These are phyloP conservation scores for Tulasnella sp. DNA, from an alignment of 768 basidiomycete genomes.

Conservation along the genomic window DNA sequence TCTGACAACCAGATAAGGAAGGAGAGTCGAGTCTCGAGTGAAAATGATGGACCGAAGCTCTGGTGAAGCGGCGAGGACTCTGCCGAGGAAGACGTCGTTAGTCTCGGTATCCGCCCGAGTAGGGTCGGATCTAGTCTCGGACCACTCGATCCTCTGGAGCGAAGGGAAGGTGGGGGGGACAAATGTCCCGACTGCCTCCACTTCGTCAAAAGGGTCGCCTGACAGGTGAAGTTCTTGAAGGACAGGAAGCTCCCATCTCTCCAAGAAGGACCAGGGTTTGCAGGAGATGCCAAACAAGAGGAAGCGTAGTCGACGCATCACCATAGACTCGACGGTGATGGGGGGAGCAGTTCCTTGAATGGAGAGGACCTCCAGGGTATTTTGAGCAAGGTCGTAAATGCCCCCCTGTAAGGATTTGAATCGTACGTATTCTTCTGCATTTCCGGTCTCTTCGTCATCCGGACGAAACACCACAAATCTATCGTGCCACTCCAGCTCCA, in stretches of 20 bases:
- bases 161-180: not conserved
- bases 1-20: too few species aligned
- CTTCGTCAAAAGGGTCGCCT: not conserved
- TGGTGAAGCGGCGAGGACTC: not conserved
- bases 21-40: not conserved
- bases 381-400: not conserved
- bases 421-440: not conserved
- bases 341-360: not conserved
- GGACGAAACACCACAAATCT: not conserved
- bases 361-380: not conserved
- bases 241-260: not conserved
- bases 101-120: not conserved
- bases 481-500: not conserved
- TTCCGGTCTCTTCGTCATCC: not conserved
- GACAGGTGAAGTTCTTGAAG: not conserved
- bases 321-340: not conserved
- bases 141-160: not conserved
- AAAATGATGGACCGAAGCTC: not conserved
- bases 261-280: not conserved
- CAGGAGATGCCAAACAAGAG: not conserved
- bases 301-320: not conserved
- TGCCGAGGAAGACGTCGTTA: not conserved
- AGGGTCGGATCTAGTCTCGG: not conserved
- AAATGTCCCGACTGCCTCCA: accelerated
- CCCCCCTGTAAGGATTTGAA: not conserved